phyloP scores from a whole-genome alignment of 495 filamentous ascomycete species.

The Beverwykella pulmonaria region DNA sequence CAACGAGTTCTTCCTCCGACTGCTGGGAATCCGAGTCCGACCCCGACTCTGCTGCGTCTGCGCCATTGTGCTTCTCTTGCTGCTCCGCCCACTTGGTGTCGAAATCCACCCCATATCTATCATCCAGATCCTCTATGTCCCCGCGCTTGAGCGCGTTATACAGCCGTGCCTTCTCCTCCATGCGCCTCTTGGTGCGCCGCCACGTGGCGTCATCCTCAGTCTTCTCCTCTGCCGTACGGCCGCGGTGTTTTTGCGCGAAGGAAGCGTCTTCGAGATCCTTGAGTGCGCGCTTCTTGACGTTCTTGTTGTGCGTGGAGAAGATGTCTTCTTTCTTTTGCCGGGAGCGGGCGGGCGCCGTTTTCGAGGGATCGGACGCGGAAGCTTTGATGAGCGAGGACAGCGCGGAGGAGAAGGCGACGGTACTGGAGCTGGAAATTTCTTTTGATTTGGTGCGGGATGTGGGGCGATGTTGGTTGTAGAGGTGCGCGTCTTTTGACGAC shows the following conservation, averaged over 20 bases:
- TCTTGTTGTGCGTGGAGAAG: conserved; percentile 72
- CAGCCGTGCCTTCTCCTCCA: conserved; percentile 83
- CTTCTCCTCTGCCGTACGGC: conserved; percentile 47
- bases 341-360: conserved; percentile 57
- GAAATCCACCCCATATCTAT: conserved; percentile 79
- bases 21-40: conserved; percentile 49
- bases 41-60: conserved; percentile 48
- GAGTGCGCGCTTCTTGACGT: conserved; percentile 64
- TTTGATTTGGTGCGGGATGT: conserved; percentile 56
- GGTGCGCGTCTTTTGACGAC: conserved; percentile 58
- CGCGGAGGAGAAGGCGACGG: conserved; percentile 69
- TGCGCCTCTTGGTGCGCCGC: conserved; percentile 69
- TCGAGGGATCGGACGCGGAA: conserved; percentile 39
- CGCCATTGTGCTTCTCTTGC: conserved; percentile 47
- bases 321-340: conserved; percentile 71
- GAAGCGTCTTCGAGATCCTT: conserved; percentile 49
- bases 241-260: conserved; percentile 46
- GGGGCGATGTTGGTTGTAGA: conserved; percentile 65
- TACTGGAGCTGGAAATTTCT: conserved; percentile 68
- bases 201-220: conserved; percentile 49
- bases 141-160: conserved; percentile 84
- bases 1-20: conserved; percentile 64
- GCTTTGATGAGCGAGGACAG: conserved; percentile 41
- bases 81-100: conserved; percentile 88
- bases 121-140: conserved; percentile 60